phyloP scores from a whole-genome alignment of 2,329 filamentous ascomycete genomes.

The Penicillium sclerotiorum region DNA sequence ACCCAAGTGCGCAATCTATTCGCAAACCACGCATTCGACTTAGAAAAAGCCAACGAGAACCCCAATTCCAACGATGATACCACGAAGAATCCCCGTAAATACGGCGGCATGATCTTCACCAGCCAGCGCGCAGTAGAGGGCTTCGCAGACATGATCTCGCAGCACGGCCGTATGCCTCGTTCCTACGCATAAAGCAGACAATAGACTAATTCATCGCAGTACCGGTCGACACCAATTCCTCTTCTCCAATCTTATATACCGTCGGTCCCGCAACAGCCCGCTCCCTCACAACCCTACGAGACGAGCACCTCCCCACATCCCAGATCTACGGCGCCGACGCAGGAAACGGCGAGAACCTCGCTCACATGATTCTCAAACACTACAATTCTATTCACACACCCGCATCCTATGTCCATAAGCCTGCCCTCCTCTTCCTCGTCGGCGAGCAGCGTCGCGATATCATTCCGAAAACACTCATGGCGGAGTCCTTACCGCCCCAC shows the following conservation, averaged over 20 bases:
- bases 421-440: constrained; percentile 79
- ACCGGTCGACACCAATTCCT: constrained; percentile 34
- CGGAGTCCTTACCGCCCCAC: constrained; percentile 49
- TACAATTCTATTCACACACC: constrained; percentile 56
- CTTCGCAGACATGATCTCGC: constrained; percentile 40
- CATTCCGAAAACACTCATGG: constrained; percentile 79
- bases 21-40: constrained; percentile 30
- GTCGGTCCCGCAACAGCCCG: constrained; percentile 60
- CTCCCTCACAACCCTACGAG: constrained; percentile 61
- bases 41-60: constrained; percentile 3
- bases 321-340: constrained; percentile 76
- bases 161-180: constrained; percentile 32
- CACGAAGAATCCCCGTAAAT: constrained; percentile 23
- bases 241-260: constrained; percentile 44
- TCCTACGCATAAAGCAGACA: neutral
- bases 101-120: constrained; percentile 54
- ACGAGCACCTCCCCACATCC: constrained; percentile 50
- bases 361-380: constrained; percentile 75
- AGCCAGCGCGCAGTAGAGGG: constrained; percentile 53
- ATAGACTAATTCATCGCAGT: neutral
- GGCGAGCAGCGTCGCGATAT: constrained; percentile 88
- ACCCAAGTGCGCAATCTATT: constrained; percentile 39
- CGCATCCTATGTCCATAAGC: constrained; percentile 26
- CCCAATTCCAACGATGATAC: neutral
- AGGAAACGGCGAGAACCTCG: constrained; percentile 81